A percentile compares a stretch with the other conserved stretches of the same genome.
Evolutionary conservation across 768 basidiomycete genomes (phyloP).

Genomic region (Cystobasidium ongulense): DNA sequence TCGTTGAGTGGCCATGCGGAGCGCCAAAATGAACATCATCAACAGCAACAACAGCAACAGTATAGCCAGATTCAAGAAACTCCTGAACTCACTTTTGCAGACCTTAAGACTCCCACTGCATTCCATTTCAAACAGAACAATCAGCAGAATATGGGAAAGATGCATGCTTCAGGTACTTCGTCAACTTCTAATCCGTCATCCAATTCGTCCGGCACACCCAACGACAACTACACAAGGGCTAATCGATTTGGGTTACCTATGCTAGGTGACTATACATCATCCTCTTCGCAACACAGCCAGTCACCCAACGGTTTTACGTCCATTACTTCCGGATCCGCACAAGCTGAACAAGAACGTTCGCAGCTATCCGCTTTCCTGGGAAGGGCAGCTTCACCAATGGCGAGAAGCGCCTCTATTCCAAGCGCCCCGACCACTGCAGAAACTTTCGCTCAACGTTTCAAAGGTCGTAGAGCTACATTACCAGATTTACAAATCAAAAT

Average conservation of each 20-base stretch:
- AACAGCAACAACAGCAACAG: not conserved
- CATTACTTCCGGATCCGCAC: no score
- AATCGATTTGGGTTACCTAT: no score
- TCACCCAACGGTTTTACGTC: no score
- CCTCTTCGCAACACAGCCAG: no score
- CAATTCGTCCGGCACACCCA: no score
- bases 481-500: constrained; percentile 16
- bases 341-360: not conserved
- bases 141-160: not conserved
- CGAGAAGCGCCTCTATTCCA: not conserved
- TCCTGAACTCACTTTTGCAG: not conserved
- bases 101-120: constrained; percentile 28
- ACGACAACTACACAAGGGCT: no score
- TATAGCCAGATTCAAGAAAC: not conserved
- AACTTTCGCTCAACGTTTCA: not conserved
- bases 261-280: no score
- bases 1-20: not conserved
- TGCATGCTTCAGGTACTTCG: not conserved
- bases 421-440: not conserved
- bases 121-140: not conserved
- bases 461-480: constrained; percentile 2
- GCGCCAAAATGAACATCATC: not conserved
- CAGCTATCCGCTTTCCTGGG: not conserved
- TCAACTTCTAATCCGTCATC: no score
- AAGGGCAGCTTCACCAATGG: not conserved